phyloP scores from a whole-genome alignment of 306 rosid genomes.

The Oxytropis ochrocephala region DNA sequence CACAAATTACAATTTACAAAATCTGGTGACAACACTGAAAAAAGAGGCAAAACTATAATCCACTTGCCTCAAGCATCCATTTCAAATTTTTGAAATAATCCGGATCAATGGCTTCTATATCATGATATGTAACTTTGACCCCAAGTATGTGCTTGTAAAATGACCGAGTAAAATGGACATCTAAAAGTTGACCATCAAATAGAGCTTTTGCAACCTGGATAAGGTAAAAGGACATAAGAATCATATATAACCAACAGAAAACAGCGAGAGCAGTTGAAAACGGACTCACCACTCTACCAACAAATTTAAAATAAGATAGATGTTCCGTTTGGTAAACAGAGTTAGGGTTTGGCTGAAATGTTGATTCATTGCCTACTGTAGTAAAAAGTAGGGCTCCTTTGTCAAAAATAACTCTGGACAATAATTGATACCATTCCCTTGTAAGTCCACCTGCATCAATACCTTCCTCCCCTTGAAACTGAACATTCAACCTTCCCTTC shows the following conservation, averaged over 20 bases:
- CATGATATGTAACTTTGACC: constrained; percentile 94
- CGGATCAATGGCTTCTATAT: constrained; percentile 99
- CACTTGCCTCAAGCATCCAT: constrained; percentile 96
- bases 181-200: constrained; percentile 95
- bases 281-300: constrained; percentile 94
- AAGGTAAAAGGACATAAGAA: constrained; percentile 16
- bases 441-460: constrained; percentile 99
- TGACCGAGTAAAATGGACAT: constrained; percentile 99
- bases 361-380: constrained; percentile 96
- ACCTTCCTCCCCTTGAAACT: constrained; percentile 99
- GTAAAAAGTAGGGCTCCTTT: constrained; percentile 95
- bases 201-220: constrained; percentile 97
- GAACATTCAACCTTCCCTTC: constrained; percentile 97
- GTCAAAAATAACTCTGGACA: constrained; percentile 97
- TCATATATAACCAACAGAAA: constrained; percentile 4
- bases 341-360: constrained; percentile 98
- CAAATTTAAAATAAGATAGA: constrained; percentile 94
- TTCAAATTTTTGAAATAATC: constrained; percentile 84
- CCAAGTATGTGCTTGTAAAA: constrained; percentile 98
- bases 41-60: not conserved
- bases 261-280: constrained; percentile 17
- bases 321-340: constrained; percentile 99
- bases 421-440: constrained; percentile 96
- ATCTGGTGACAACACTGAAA: not conserved
- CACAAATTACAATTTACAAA: constrained; percentile 7